A percentile compares a stretch with the other conserved stretches of the same genome.
Evolutionary conservation across 2,329 filamentous ascomycete genomes (phyloP).

Genomic region (Exophiala sp.): DNA sequence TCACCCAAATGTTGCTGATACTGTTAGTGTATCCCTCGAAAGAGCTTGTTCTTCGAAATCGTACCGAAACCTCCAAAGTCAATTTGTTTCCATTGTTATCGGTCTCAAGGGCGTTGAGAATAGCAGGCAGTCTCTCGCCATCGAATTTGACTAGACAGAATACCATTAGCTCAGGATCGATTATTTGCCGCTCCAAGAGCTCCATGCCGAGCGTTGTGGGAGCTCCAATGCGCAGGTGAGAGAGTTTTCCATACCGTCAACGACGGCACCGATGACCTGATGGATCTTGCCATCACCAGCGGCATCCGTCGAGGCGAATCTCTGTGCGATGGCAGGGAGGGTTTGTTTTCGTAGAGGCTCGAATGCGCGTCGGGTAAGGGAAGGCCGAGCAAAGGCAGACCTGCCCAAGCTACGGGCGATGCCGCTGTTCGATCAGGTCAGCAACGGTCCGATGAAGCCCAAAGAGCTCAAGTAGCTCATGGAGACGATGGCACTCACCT

Average conservation of each 20-base stretch:
- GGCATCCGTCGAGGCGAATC: slow-evolving; percentile 60
- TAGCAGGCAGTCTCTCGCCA: slow-evolving; percentile 84
- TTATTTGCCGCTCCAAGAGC: slow-evolving; percentile 14
- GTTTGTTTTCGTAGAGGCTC: slow-evolving; percentile 56
- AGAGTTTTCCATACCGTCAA: slow-evolving; percentile 70
- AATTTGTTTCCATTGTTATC: slow-evolving; percentile 91
- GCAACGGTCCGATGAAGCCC: slow-evolving; percentile 38
- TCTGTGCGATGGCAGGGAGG: slow-evolving; percentile 57
- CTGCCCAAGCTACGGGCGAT: slow-evolving; percentile 63
- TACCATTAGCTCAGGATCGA: slow-evolving; percentile 17
- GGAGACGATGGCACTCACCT: slow-evolving; percentile 45
- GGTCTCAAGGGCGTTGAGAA: slow-evolving; percentile 95
- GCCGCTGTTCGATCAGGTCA: slow-evolving; percentile 49
- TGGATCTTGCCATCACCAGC: slow-evolving; percentile 61
- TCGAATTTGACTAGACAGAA: slow-evolving; percentile 84
- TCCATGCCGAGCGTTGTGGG: slow-evolving; percentile 37
- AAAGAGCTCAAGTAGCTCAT: slow-evolving; percentile 16
- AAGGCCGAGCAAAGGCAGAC: slow-evolving; percentile 54
- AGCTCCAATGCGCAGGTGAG: slow-evolving; percentile 38
- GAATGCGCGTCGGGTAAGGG: slow-evolving; percentile 54
- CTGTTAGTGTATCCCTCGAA: slow-evolving; percentile 25
- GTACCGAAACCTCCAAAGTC: slow-evolving; percentile 92
- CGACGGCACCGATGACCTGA: slow-evolving; percentile 97
- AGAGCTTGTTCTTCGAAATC: slow-evolving; percentile 30
- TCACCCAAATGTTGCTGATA: slow-evolving; percentile 96